These are phyloP conservation scores for Erythrobasidium yunnanense DNA, from an alignment of 768 basidiomycete species.

Conservation along the genomic window DNA sequence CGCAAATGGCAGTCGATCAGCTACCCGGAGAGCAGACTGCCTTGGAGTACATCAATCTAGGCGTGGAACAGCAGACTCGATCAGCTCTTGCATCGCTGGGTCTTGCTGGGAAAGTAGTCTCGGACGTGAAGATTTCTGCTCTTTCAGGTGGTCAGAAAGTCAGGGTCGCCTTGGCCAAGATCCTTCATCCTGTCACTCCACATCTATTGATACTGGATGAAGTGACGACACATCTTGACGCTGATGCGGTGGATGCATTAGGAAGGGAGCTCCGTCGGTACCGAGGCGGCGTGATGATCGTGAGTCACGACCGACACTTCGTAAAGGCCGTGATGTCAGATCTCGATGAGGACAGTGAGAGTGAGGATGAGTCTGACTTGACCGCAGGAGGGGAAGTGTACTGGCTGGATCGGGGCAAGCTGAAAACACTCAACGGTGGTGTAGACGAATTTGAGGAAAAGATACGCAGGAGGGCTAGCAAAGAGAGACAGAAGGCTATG, in stretches of 20 bases:
- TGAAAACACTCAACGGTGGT: conserved; percentile 3
- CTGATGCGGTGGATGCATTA: conserved; percentile 52
- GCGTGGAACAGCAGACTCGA: conserved; percentile 44
- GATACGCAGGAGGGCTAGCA: neutral
- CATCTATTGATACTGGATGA: conserved; percentile 47
- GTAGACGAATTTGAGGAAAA: conserved; percentile 13
- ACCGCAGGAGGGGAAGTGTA: neutral
- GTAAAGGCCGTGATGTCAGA: conserved; percentile 8
- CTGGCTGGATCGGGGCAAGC: conserved; percentile 13
- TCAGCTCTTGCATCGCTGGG: conserved; percentile 46
- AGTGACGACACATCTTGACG: conserved; percentile 60
- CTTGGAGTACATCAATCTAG: conserved; percentile 38
- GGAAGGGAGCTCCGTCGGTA: conserved; percentile 49
- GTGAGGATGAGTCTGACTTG: neutral
- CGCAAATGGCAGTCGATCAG: conserved; percentile 55
- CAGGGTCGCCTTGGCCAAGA: conserved; percentile 52
- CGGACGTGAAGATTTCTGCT: conserved; percentile 46
- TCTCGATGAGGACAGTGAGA: conserved; percentile 6
- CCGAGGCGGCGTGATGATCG: conserved; percentile 52
- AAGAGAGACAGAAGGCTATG: neutral
- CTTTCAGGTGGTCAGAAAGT: conserved; percentile 56
- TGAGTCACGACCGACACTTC: conserved; percentile 53
- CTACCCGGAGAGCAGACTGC: conserved; percentile 43
- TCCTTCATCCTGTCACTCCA: conserved; percentile 49
- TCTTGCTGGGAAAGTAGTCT: conserved; percentile 44